phyloP scores from a whole-genome alignment of 495 filamentous ascomycete genomes.

The Aspergillus incahuasiensis region DNA sequence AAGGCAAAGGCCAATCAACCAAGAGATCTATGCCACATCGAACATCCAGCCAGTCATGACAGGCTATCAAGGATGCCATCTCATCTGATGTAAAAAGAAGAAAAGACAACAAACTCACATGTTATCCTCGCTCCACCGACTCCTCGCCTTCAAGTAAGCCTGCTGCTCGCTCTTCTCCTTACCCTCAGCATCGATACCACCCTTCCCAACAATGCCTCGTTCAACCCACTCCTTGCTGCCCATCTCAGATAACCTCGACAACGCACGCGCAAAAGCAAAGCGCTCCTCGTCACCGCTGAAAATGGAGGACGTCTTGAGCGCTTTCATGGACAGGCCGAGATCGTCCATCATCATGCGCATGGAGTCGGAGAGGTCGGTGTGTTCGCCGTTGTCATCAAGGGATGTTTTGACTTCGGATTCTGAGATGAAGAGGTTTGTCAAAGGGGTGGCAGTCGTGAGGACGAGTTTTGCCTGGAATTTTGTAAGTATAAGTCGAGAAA shows the following conservation, averaged over 20 bases:
- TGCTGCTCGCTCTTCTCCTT: conserved; percentile 58
- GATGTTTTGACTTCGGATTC: conserved; percentile 60
- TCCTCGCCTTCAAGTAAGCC: conserved; percentile 60
- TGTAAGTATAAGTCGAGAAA: not conserved
- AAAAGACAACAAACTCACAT: conserved; percentile 47
- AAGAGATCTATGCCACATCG: too few species aligned
- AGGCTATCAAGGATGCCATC: too few species aligned
- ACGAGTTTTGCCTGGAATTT: conserved; percentile 76
- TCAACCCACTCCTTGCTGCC: conserved; percentile 93
- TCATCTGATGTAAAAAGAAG: too few species aligned
- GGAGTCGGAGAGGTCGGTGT: conserved; percentile 65
- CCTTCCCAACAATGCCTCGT: conserved; percentile 65
- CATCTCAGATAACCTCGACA: conserved; percentile 87
- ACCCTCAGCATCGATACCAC: conserved; percentile 43
- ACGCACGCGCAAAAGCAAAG: conserved; percentile 88
- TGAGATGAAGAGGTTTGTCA: conserved; percentile 86
- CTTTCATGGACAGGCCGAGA: conserved; percentile 76
- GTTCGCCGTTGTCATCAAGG: conserved; percentile 33
- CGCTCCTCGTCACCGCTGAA: conserved; percentile 96
- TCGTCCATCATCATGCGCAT: conserved; percentile 95
- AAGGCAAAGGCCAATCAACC: too few species aligned
- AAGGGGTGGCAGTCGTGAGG: conserved; percentile 78
- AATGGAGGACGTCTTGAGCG: conserved; percentile 78
- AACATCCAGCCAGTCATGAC: too few species aligned
- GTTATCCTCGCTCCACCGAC: conserved; percentile 67